phyloP scores from a whole-genome alignment of 352 stramenopile species.

The Pythium chondricola region DNA sequence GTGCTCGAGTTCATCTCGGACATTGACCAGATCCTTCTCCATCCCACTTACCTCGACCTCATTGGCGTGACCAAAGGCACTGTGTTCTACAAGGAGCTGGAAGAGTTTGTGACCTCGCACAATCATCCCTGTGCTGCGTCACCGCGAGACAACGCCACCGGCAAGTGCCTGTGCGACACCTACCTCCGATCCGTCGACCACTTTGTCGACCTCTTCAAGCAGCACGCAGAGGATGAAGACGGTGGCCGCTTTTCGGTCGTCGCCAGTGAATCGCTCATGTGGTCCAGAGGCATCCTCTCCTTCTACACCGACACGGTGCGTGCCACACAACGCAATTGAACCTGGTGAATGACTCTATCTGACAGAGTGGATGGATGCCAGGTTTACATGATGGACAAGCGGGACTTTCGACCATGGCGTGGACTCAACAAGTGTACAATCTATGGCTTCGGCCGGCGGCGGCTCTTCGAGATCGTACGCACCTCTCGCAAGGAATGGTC shows the following conservation, averaged over 20 bases:
- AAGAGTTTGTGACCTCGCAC: constrained; percentile 50
- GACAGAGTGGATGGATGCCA: constrained; percentile 3
- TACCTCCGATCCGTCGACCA: constrained; percentile 65
- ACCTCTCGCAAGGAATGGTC: constrained; percentile 70
- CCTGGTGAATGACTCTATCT: neutral
- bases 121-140: too few relatives aligned
- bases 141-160: constrained; percentile 14
- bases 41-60: constrained; percentile 46
- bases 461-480: constrained; percentile 75
- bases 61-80: constrained; percentile 52
- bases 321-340: neutral
- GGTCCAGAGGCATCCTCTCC: constrained; percentile 52
- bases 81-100: constrained; percentile 44
- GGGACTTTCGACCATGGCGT: constrained; percentile 54
- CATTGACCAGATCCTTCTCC: constrained; percentile 57
- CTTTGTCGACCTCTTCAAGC: constrained; percentile 62
- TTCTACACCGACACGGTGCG: constrained; percentile 76
- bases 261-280: constrained; percentile 73
- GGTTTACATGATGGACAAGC: constrained; percentile 77
- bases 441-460: constrained; percentile 66
- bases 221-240: constrained; percentile 29
- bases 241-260: constrained; percentile 54
- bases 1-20: constrained; percentile 71
- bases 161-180: constrained; percentile 59
- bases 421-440: constrained; percentile 67